Base-by-base conservation (phyloP, 805 yeast genomes). In the Yarrowia hollandica region DNA sequence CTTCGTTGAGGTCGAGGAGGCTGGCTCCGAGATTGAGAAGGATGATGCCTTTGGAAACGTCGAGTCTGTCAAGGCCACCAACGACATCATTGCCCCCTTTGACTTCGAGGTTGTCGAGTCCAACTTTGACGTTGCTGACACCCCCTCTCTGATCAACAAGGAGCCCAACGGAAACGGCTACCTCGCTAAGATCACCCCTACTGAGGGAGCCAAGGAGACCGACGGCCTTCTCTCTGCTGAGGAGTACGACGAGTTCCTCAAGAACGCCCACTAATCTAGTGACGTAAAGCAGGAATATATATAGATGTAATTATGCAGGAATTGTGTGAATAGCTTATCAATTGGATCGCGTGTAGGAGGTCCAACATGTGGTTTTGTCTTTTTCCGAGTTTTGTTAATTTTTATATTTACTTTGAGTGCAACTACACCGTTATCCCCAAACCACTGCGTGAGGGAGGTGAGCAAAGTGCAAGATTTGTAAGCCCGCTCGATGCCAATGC, bases 101-200 rank as follows among this genome's bases (percentile, higher is more conserved):
- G 74, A 79, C 14, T 97, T 96, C 52, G 85, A 80, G 64, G 77
- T 94, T 33, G 62, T 83, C 50, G 96, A 84, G 65, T 81, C 83
- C 64, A 94, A 94, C 75, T 79, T 76, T 33, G 72, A 69, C 21
- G 79, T 94, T 65, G 85, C 82, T 63, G 81, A 80, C 54, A 75
- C 79, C 62, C 97, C 99, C 31, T 84, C 83, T 60, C 76, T 90
- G 66, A 82, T 94, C 68, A 92, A 91, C 75, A 74, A 76, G 64
- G 97, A 90, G 69, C 97, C 99, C 50, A 79, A 88, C 84, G 97
- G 97, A 59, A 84, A 83, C 60, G 98, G 96, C 33, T 92, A 97
- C 97, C 82, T 92, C 63, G 89, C 88, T 59, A 88, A 89, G 74
- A 73, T 92, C 65, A 79, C 85, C 73, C 73, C 88, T 61, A 64